Conservation (phyloP, 2,329 filamentous ascomycete species). For the Colletotrichum horii region DNA sequence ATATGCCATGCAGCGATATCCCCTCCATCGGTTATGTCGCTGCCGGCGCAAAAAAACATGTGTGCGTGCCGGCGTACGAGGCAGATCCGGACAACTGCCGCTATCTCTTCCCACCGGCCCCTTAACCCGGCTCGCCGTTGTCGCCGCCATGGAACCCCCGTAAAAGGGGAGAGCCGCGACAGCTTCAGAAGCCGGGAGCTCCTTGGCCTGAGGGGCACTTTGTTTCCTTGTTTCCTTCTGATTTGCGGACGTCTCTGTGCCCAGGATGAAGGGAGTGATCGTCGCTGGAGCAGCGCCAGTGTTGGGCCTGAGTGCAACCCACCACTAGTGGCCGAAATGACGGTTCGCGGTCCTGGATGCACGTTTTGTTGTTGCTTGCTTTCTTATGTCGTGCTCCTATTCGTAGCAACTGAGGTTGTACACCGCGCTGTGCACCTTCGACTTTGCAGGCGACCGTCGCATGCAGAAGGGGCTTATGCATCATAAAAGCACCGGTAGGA, state of each 20-base stretch:
- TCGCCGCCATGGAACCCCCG: slow-evolving; percentile 9
- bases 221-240: slow-evolving; percentile 13
- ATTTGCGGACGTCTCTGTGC: slow-evolving; percentile 4
- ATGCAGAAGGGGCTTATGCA: background rate
- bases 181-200: slow-evolving; percentile 1
- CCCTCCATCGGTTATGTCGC: background rate
- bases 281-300: background rate
- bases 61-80: background rate
- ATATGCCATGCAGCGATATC: background rate
- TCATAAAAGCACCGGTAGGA: background rate
- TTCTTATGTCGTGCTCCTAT: background rate
- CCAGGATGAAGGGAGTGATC: background rate
- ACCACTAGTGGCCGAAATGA: slow-evolving; percentile 12
- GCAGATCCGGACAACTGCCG: slow-evolving; percentile 16
- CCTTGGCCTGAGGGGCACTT: background rate
- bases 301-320: background rate
- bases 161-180: slow-evolving; percentile 10
- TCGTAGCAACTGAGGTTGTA: background rate
- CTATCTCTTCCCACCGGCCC: slow-evolving; percentile 6
- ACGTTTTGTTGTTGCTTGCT: background rate
- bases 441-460: background rate
- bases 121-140: slow-evolving; percentile 11
- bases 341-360: background rate
- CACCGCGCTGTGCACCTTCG: background rate
- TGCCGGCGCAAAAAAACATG: background rate